These are phyloP conservation scores for Phoenix dactylifera DNA, from an alignment of 176 grass and related monocot genomes.

Conservation along the genomic window DNA sequence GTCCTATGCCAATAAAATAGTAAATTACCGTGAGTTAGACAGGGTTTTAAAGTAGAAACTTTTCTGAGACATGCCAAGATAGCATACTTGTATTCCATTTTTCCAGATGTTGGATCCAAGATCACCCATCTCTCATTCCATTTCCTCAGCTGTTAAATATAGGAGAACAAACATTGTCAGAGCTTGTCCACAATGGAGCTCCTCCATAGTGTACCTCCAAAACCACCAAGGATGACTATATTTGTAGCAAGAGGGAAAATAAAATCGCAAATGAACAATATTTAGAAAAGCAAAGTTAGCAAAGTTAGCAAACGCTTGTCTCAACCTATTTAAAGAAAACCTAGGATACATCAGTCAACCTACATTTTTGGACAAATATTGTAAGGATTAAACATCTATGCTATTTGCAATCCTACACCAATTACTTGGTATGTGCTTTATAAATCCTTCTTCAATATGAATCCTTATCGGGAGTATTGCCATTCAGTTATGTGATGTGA, in stretches of 20 bases:
- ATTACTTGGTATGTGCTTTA: background rate
- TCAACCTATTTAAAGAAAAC: too few species aligned
- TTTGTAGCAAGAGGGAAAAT: too few species aligned
- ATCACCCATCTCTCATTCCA: constrained; percentile 97
- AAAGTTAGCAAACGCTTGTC: too few species aligned
- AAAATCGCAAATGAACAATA: too few species aligned
- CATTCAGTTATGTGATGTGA: too few species aligned
- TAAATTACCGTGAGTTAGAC: background rate
- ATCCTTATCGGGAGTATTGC: background rate
- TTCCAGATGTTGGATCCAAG: constrained; percentile 78
- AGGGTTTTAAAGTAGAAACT: constrained; percentile 1
- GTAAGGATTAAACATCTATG: too few species aligned
- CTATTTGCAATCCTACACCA: background rate
- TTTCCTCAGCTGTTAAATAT: constrained; percentile 62
- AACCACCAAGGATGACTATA: too few species aligned
- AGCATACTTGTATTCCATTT: constrained; percentile 98
- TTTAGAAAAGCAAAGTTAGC: too few species aligned
- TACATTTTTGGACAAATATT: too few species aligned
- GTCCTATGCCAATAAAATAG: constrained; percentile 39
- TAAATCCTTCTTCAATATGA: background rate
- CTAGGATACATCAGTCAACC: too few species aligned
- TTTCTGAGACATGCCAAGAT: constrained; percentile 1
- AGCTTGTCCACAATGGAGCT: constrained; percentile 2
- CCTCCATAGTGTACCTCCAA: too few species aligned
- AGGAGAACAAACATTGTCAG: constrained; percentile 5